A percentile compares a stretch with the other conserved stretches of the same genome.
Evolutionary conservation across 495 filamentous ascomycete species (phyloP).

Genomic region (Glonium stellatum): DNA sequence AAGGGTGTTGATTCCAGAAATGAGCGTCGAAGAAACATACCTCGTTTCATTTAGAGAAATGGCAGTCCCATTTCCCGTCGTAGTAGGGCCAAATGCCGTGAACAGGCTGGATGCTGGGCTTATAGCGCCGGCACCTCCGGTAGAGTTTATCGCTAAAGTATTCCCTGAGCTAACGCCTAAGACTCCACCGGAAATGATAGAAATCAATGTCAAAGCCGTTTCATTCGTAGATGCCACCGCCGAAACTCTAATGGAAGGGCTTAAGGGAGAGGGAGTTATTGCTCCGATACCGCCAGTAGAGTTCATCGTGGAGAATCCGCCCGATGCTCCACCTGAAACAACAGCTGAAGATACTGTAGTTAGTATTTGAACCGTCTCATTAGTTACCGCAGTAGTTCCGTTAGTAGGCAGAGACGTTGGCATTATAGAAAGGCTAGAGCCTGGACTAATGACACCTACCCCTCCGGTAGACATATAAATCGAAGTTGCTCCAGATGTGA

Average conservation of each 20-base stretch:
- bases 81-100: not conserved
- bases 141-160: not conserved
- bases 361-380: too few relatives aligned
- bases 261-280: not conserved
- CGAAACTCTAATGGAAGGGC: not conserved
- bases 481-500: too few relatives aligned
- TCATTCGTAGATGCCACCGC: not conserved
- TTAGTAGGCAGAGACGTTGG: too few relatives aligned
- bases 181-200: not conserved
- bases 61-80: not conserved
- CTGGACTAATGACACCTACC: not conserved
- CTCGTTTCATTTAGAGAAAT: not conserved
- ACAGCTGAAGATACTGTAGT: too few relatives aligned
- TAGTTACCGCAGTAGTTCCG: too few relatives aligned
- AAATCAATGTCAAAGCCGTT: not conserved
- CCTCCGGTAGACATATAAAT: too few relatives aligned
- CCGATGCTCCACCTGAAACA: not conserved
- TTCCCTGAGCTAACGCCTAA: not conserved
- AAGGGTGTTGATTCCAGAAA: not conserved
- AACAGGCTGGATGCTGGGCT: not conserved
- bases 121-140: not conserved
- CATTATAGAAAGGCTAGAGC: too few relatives aligned
- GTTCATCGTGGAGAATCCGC: constrained; percentile 1
- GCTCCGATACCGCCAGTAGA: constrained; percentile 5
- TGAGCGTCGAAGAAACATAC: not conserved